phyloP scores from a whole-genome alignment of 176 grass and related monocot species.

The barley (Hordeum vulgare) region DNA sequence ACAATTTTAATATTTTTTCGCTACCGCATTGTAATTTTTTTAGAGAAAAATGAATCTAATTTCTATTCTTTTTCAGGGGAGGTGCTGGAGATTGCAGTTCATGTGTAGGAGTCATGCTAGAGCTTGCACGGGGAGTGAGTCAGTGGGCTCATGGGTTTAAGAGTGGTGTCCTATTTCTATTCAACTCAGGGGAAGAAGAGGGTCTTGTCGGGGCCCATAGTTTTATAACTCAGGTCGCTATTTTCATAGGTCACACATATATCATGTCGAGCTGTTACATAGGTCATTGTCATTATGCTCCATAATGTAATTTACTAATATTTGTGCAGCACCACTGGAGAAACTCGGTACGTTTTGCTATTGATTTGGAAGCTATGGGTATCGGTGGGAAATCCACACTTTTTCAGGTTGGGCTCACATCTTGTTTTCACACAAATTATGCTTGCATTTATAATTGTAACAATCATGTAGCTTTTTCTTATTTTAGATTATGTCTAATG shows the following conservation, averaged over 20 bases:
- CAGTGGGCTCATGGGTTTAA: conserved; percentile 96
- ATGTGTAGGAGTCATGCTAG: conserved; percentile 93
- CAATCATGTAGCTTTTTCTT: neutral
- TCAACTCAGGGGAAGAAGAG: conserved; percentile 98
- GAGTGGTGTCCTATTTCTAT: conserved; percentile 79
- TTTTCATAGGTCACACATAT: conserved; percentile 10
- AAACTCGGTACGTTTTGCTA: conserved; percentile 58
- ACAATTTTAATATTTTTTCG: neutral
- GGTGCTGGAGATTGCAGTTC: conserved; percentile 98
- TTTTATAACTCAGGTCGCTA: conserved; percentile 93
- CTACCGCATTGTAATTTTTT: neutral
- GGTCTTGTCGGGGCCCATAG: conserved; percentile 93
- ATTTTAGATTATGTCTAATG: neutral
- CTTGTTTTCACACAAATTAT: conserved; percentile 8
- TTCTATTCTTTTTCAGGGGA: conserved; percentile 47
- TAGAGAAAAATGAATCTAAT: neutral
- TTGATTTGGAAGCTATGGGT: conserved; percentile 96
- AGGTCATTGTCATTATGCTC: neutral
- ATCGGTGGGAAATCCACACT: conserved; percentile 83
- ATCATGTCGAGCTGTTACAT: neutral
- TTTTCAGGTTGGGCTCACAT: conserved; percentile 52
- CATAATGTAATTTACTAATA: conserved; percentile 3
- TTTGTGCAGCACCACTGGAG: conserved; percentile 79
- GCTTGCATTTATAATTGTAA: conserved; percentile 1
- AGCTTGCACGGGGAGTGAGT: conserved; percentile 80